A percentile compares a stretch with the other conserved stretches of the same genome.
Evolutionary conservation across 148 eudicot species (phyloP).

Genomic region (Heliamphora exappendiculata): DNA sequence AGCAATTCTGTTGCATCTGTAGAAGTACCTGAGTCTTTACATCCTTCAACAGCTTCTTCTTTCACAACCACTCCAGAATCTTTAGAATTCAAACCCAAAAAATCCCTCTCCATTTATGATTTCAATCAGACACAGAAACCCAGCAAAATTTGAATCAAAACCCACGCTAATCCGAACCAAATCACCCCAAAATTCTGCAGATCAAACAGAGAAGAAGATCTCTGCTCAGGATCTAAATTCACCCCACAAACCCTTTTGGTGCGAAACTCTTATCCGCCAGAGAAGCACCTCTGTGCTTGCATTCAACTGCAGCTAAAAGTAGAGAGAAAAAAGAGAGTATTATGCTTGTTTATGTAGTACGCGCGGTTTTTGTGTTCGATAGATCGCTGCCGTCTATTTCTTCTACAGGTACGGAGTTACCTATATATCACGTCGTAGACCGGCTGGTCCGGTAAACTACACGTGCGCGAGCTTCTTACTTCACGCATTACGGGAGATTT

Average conservation of each 20-base stretch:
- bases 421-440: too few relatives aligned
- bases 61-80: conserved; percentile 17
- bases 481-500: too few relatives aligned
- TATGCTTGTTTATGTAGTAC: too few relatives aligned
- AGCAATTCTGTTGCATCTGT: background rate
- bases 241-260: background rate
- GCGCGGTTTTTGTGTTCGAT: too few relatives aligned
- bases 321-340: background rate
- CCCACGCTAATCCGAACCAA: background rate
- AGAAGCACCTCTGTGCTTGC: too few relatives aligned
- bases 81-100: conserved; percentile 29
- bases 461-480: too few relatives aligned
- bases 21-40: conserved; percentile 19
- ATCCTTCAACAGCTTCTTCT: conserved; percentile 21
- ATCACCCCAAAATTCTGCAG: background rate
- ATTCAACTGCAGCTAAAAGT: conserved; percentile 9
- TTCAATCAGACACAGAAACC: background rate
- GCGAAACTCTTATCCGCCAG: background rate
- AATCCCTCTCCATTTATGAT: conserved; percentile 29
- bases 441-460: too few relatives aligned
- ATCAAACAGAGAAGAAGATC: conserved; percentile 1
- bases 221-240: background rate
- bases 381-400: too few relatives aligned
- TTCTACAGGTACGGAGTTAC: too few relatives aligned
- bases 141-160: conserved; percentile 1